Evolutionary conservation across 2,329 filamentous ascomycete species (phyloP), one percentile per base, ranked within the genome.

Genomic region (Penicillium verrucosum): DNA sequence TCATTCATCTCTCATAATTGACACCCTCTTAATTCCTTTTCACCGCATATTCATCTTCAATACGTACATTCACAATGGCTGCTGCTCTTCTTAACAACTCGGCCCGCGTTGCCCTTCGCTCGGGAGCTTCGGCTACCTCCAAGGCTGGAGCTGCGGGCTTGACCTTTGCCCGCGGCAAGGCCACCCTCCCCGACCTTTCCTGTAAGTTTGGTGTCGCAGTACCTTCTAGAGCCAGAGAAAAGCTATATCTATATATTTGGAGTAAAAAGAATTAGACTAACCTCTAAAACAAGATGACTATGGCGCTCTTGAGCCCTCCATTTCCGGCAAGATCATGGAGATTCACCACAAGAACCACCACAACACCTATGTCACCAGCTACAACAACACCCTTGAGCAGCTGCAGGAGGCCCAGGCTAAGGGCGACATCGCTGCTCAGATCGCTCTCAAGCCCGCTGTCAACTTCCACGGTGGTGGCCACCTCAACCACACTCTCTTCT

Each of bases 311-410:
- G 94, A 99, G 80, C 85, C 84, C 65, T 76, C 82, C 72, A 83
- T 96, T 80, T 92, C 89, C 47, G 89, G 89, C 75, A 86, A 94
- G 79, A 96, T 96, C 81, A 96, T 96, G 92, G 90, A 96, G 80
- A 85, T 96, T 44, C 92, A 96, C 82, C 89, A 96, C 85, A 87
- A 85, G 79, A 93, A 92, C 78, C 92, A 96, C 83, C 92, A 96
- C 81, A 87, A 93, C 78, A 92, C 92, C 70, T 96, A 96, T 75
- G 90, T 96, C 68, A 94, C 87, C 77, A 89, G 88, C 74, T 89
- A 90, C 81, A 96, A 96, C 81, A 82, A 87, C 59, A 88, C 90
- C 56, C 79, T 85, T 65, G 86, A 92, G 76, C 86, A 92, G 72
- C 78, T 89, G 61, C 80, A 82, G 57, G 81, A 85, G 62, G 83